Evolutionary conservation across 2,329 filamentous ascomycete genomes (phyloP).

Genomic region (Aspergillus jensenii): DNA sequence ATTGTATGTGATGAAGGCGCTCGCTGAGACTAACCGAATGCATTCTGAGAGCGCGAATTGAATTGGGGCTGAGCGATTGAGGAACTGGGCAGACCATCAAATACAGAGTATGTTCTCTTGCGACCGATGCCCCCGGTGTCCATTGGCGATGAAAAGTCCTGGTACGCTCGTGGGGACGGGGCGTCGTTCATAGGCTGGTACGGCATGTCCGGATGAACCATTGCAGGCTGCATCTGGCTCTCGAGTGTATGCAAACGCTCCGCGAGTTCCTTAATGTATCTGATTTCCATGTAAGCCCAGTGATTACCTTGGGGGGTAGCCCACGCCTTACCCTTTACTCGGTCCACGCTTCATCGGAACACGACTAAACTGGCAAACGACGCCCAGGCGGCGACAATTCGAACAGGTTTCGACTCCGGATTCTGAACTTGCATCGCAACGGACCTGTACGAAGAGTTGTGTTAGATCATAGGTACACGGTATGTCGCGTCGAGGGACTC

Average conservation of each 20-base stretch:
- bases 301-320: not conserved
- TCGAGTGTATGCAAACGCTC: constrained; percentile 82
- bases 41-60: constrained; percentile 34
- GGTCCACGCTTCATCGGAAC: constrained; percentile 86
- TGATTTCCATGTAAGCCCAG: constrained; percentile 36
- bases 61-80: constrained; percentile 43
- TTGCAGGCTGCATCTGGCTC: constrained; percentile 62
- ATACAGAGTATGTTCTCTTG: constrained; percentile 52
- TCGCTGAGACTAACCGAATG: constrained; percentile 29
- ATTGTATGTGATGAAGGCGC: not conserved
- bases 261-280: constrained; percentile 88
- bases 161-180: constrained; percentile 45
- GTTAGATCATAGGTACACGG: constrained; percentile 21
- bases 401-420: constrained; percentile 72
- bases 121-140: constrained; percentile 41
- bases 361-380: constrained; percentile 79
- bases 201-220: constrained; percentile 41
- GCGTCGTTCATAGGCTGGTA: constrained; percentile 46
- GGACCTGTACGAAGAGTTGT: constrained; percentile 53
- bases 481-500: constrained; percentile 13
- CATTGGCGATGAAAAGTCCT: constrained; percentile 55
- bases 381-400: constrained; percentile 74
- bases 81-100: constrained; percentile 45
- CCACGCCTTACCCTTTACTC: constrained; percentile 69
- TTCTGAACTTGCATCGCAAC: constrained; percentile 79